A percentile compares a stretch with the other conserved stretches of the same genome.
phyloP scores from a whole-genome alignment of 176 grass and related monocot species.

The Hordeum vulgare region MorexV3_pseudomolecules_assembly NC_058521.1:130616392-130616891 shows the following conservation, averaged over 20 bases:
- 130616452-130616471: constrained; percentile 27
- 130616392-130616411: background rate
- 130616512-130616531: constrained; percentile 62
- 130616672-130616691: background rate
- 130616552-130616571: constrained; percentile 41
- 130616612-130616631: constrained; percentile 51
- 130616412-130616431: constrained; percentile 6
- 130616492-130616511: constrained; percentile 56
- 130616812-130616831: constrained; percentile 82
- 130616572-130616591: constrained; percentile 63
- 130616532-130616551: constrained; percentile 16
- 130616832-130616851: constrained; percentile 68
- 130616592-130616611: constrained; percentile 41
- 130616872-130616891: constrained; percentile 72
- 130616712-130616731: background rate
- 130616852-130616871: constrained; percentile 43
- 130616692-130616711: background rate
- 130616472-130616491: constrained; percentile 60
- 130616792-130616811: constrained; percentile 74
- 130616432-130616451: constrained; percentile 33
- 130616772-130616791: constrained; percentile 87
- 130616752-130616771: constrained; percentile 80
- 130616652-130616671: background rate
- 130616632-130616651: constrained; percentile 3
- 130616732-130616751: constrained; percentile 78